Percentiles rank a stretch among this genome's conserved stretches.
phyloP scores from a whole-genome alignment of 257 asterid genomes.

The Ocimum tenuiflorum region DNA sequence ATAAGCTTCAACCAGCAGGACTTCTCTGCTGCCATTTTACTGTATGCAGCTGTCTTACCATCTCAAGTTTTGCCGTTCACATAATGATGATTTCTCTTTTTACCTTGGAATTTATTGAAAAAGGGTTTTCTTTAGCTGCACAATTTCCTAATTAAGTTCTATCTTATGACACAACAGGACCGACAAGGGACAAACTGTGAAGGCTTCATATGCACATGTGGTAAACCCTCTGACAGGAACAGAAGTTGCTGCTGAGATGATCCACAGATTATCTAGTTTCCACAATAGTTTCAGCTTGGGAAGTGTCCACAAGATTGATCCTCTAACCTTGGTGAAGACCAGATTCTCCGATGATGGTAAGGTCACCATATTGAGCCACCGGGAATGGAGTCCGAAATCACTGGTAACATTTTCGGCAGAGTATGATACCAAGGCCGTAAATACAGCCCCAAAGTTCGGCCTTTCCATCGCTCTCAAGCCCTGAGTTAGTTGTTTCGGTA shows the following conservation, averaged over 20 bases:
- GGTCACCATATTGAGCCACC: constrained; percentile 56
- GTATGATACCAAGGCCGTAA: constrained; percentile 52
- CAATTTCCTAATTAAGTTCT: not conserved
- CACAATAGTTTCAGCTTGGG: constrained; percentile 73
- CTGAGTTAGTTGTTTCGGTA: constrained; percentile 31
- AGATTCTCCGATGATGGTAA: constrained; percentile 63
- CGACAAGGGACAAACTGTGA: constrained; percentile 75
- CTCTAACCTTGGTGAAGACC: constrained; percentile 54
- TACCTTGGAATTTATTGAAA: too few species aligned
- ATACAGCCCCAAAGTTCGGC: constrained; percentile 53
- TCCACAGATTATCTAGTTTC: constrained; percentile 46
- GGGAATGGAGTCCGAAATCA: constrained; percentile 83
- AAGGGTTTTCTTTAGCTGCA: not conserved
- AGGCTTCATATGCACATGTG: constrained; percentile 63
- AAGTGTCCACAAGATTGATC: constrained; percentile 52
- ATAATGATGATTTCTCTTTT: too few species aligned
- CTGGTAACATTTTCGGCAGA: constrained; percentile 68
- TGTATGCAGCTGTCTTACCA: constrained; percentile 32
- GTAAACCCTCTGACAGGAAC: constrained; percentile 50
- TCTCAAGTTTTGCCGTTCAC: too few species aligned
- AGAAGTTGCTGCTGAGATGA: constrained; percentile 81
- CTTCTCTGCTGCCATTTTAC: constrained; percentile 62
- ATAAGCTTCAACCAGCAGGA: constrained; percentile 68
- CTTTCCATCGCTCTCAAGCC: constrained; percentile 72
- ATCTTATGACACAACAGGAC: constrained; percentile 31